Percentiles rank a stretch among this genome's conserved stretches.
Conservation (phyloP, 179 eudicot species). For the Silene coronaria region DNA sequence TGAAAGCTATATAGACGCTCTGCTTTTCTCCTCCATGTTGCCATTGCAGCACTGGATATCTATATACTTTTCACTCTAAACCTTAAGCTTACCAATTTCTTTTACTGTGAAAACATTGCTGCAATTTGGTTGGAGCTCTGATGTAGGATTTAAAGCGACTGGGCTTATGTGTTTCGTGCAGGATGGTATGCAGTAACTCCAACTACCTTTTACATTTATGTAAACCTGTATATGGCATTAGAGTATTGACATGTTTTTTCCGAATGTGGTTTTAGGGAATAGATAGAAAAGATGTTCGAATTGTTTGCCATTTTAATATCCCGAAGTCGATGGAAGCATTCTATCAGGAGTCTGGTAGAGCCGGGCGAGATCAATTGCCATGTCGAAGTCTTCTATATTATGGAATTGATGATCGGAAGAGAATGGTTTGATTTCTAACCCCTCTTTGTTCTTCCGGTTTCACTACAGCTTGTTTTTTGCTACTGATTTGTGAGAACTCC, state of each 20-base stretch:
- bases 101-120: conserved; percentile 18
- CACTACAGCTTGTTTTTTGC: conserved; percentile 1
- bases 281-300: conserved; percentile 84
- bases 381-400: conserved; percentile 78
- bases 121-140: conserved; percentile 36
- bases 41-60: neutral
- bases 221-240: neutral
- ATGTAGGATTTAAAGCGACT: conserved; percentile 27
- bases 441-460: neutral
- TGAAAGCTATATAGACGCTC: neutral
- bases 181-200: conserved; percentile 66
- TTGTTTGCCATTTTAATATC: conserved; percentile 88
- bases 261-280: conserved; percentile 56
- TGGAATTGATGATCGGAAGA: conserved; percentile 83
- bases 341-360: conserved; percentile 98
- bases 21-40: neutral
- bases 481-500: neutral
- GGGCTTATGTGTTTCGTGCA: conserved; percentile 39
- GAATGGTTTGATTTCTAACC: conserved; percentile 51
- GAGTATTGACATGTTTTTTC: conserved; percentile 5
- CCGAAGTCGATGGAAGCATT: conserved; percentile 95
- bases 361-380: conserved; percentile 91
- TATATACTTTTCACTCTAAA: neutral
- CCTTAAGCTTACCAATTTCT: conserved; percentile 10
- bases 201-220: neutral